Evolutionary conservation across 2,329 filamentous ascomycete species (phyloP), one percentile per base, ranked within the genome.

Genomic region (Aspergillus sp.): DNA sequence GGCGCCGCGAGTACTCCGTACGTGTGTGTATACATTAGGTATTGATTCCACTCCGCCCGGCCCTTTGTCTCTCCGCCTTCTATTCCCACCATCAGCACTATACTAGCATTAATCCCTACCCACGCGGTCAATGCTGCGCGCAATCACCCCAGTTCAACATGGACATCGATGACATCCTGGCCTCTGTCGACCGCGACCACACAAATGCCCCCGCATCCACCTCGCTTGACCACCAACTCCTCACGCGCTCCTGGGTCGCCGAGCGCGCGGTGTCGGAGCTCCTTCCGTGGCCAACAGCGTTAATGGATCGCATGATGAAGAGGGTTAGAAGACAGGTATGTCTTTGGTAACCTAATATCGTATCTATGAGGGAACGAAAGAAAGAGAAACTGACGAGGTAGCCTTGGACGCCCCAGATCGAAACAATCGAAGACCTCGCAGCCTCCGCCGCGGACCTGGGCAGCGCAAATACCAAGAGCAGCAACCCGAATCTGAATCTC

Each of bases 401-500:
- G 26, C n/a, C 7, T 42, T 19, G 19, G 29, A 41, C 5, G 12
- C 41, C n/a, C 4, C 50, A 75, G 67, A 86, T 86, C 59, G 78
- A 83, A 66, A 78, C 75, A 56, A 80, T 88, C 52, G 84, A 87
- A 70, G 79, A 83, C 52, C 63, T 73, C 36, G 68, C 71, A 42
- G 60, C 66, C n/a, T 64, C 67, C 5, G 65, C 67, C 48, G 59
- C 63, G 43, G 67, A 77, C 66, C 73, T 51, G 65, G 42, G 47
- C 44, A 53, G 41, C 44, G 46, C 48, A 49, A 79, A 90, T 76
- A 91, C 86, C 8, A 86, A 85, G 52, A 83, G 86, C 61, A 85
- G 90, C 81, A 89, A 94, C 60, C 86, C 90, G 41, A 89, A 86
- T 67, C 84, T 87, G 53, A 97, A 95, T 65, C 95, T 98, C 66